phyloP scores from a whole-genome alignment of 2,329 filamentous ascomycete species.

The Aspergillus proliferans region DNA sequence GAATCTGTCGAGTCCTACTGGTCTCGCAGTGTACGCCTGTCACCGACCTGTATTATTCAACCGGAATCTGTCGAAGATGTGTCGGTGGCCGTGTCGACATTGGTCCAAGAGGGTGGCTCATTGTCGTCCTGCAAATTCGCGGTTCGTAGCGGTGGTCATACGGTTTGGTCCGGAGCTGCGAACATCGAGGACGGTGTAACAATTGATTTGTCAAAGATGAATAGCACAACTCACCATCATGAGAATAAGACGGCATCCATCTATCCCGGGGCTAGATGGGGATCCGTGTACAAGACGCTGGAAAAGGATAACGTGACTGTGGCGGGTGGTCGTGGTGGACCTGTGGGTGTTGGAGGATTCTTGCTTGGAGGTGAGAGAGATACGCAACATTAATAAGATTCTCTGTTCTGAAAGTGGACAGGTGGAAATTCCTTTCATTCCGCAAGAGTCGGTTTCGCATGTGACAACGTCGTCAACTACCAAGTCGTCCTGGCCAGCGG shows the following conservation, averaged over 20 bases:
- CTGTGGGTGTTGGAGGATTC: slow-evolving; percentile 19
- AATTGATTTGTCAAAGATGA: slow-evolving; percentile 30
- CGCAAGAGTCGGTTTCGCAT: slow-evolving; percentile 43
- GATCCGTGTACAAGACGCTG: slow-evolving; percentile 12
- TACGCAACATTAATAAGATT: neutral
- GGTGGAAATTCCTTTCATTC: slow-evolving; percentile 48
- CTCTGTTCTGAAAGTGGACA: slow-evolving; percentile 3
- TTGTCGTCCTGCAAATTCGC: slow-evolving; percentile 13
- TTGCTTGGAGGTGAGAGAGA: slow-evolving; percentile 13
- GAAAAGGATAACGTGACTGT: slow-evolving; percentile 11
- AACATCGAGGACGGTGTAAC: slow-evolving; percentile 40
- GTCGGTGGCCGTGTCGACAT: slow-evolving; percentile 14
- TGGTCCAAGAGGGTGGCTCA: slow-evolving; percentile 3
- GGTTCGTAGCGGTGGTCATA: slow-evolving; percentile 42
- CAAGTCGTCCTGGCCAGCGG: slow-evolving; percentile 51
- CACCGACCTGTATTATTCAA: slow-evolving; percentile 20
- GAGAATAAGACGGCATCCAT: slow-evolving; percentile 9
- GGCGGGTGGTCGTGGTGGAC: slow-evolving; percentile 14
- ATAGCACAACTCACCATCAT: slow-evolving; percentile 13
- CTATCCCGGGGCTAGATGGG: slow-evolving; percentile 14
- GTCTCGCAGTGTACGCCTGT: slow-evolving; percentile 17
- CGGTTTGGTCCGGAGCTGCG: slow-evolving; percentile 33
- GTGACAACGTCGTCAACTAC: slow-evolving; percentile 45
- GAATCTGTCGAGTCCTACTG: slow-evolving; percentile 16
- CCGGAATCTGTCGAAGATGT: slow-evolving; percentile 17